Evolutionary conservation across 768 basidiomycete species (phyloP).

Genomic region (Suillus clintonianus): DNA sequence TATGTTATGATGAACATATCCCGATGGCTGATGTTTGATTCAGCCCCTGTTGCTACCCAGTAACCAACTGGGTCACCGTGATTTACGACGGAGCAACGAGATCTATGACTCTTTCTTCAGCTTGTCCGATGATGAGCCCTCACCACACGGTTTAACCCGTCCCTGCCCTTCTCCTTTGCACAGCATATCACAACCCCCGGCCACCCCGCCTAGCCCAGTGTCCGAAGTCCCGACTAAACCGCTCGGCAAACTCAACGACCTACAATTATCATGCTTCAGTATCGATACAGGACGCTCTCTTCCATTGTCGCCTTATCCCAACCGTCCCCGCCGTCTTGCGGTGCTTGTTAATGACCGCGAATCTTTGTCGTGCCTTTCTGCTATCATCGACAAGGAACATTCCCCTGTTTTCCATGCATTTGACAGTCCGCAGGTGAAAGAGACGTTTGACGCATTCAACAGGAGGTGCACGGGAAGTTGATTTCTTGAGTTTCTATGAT

Average conservation of each 20-base stretch:
- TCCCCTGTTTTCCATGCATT: conserved; percentile 21
- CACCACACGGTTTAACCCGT: conserved; percentile 3
- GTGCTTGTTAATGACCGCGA: conserved; percentile 43
- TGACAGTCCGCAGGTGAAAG: conserved; percentile 28
- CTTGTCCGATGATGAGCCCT: conserved; percentile 10
- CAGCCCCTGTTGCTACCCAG: neutral
- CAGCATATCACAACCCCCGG: conserved; percentile 33
- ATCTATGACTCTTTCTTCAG: conserved; percentile 10
- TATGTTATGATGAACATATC: neutral
- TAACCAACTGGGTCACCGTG: neutral
- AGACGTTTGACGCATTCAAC: conserved; percentile 17
- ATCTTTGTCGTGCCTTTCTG: conserved; percentile 35
- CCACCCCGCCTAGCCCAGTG: conserved; percentile 32
- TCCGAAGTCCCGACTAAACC: conserved; percentile 5
- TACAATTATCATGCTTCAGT: neutral
- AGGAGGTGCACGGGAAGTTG: neutral
- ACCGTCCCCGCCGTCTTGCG: conserved; percentile 39
- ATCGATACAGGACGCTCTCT: neutral
- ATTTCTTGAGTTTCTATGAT: neutral
- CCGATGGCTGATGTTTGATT: neutral
- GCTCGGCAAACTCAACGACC: neutral
- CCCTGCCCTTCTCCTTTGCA: conserved; percentile 37
- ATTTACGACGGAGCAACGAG: neutral
- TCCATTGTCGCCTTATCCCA: conserved; percentile 7
- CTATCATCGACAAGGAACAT: conserved; percentile 35